Percentiles rank a stretch among this genome's conserved stretches.
These are phyloP conservation scores for Pouteria glomerata DNA, from an alignment of 148 eudicot species.

Conservation along the genomic window DNA sequence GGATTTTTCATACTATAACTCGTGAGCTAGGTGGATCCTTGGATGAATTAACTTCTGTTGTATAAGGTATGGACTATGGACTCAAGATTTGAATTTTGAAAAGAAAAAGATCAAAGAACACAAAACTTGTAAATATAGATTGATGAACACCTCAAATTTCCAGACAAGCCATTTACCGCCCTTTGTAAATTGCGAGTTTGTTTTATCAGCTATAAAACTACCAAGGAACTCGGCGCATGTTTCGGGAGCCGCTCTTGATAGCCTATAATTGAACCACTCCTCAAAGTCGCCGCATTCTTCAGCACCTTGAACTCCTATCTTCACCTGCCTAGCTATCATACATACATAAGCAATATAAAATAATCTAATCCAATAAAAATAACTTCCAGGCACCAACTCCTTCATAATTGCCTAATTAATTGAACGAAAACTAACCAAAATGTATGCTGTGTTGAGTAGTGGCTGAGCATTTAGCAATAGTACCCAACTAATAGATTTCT, in stretches of 20 bases:
- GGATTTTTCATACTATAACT: too few relatives aligned
- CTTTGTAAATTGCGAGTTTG: constrained; percentile 58
- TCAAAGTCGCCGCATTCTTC: constrained; percentile 90
- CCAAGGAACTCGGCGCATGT: constrained; percentile 98
- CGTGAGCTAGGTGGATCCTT: too few relatives aligned
- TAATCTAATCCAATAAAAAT: too few relatives aligned
- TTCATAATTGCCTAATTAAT: not conserved
- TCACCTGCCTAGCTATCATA: constrained; percentile 45
- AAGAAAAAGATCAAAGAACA: not conserved
- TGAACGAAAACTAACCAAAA: not conserved
- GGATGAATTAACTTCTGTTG: too few relatives aligned
- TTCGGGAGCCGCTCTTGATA: constrained; percentile 97
- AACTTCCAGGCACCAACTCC: too few relatives aligned
- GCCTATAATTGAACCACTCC: constrained; percentile 97
- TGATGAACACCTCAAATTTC: constrained; percentile 77
- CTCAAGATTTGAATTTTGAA: too few relatives aligned
- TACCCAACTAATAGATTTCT: not conserved
- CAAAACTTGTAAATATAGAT: not conserved
- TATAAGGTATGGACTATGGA: too few relatives aligned
- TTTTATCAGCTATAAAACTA: constrained; percentile 78
- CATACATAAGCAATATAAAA: too few relatives aligned
- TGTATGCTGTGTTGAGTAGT: not conserved
- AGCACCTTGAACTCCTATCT: constrained; percentile 88
- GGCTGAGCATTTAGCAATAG: not conserved
- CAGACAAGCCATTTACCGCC: constrained; percentile 98